Conservation (phyloP, 768 basidiomycete genomes). For the Boletus rubroflammeus region DNA sequence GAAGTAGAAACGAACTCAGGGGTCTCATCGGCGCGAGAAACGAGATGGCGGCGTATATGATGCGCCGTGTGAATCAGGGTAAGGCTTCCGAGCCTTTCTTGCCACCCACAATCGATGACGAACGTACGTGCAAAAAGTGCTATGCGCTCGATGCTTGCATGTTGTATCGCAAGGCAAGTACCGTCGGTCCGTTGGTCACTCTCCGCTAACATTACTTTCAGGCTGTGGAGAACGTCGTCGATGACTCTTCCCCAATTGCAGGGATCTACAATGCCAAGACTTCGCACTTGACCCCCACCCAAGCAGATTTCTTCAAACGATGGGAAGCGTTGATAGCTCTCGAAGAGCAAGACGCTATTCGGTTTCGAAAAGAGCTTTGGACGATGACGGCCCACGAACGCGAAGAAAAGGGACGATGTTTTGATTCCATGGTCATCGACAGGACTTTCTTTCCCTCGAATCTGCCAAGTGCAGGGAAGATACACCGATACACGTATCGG, state of each 20-base stretch:
- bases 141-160: slow-evolving; percentile 85
- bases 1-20: slow-evolving; percentile 76
- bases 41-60: slow-evolving; percentile 77
- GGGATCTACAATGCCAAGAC: slow-evolving; percentile 78
- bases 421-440: slow-evolving; percentile 74
- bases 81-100: slow-evolving; percentile 55
- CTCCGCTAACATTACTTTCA: slow-evolving; percentile 26
- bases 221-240: slow-evolving; percentile 67
- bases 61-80: slow-evolving; percentile 39
- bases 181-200: background rate
- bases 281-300: slow-evolving; percentile 64
- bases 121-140: slow-evolving; percentile 73
- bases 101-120: slow-evolving; percentile 84
- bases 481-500: slow-evolving; percentile 76
- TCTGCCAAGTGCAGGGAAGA: slow-evolving; percentile 43
- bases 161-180: slow-evolving; percentile 80
- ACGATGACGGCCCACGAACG: slow-evolving; percentile 79
- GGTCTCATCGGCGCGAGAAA: slow-evolving; percentile 82
- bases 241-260: slow-evolving; percentile 50
- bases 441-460: slow-evolving; percentile 31
- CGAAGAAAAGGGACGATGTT: slow-evolving; percentile 80
- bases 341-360: slow-evolving; percentile 83
- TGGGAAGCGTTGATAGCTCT: slow-evolving; percentile 86
- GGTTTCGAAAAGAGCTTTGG: slow-evolving; percentile 92
- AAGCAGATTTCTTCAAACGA: slow-evolving; percentile 76